Base-by-base conservation (phyloP, 2,329 filamentous ascomycete genomes). In the Cadophora sp. region DNA sequence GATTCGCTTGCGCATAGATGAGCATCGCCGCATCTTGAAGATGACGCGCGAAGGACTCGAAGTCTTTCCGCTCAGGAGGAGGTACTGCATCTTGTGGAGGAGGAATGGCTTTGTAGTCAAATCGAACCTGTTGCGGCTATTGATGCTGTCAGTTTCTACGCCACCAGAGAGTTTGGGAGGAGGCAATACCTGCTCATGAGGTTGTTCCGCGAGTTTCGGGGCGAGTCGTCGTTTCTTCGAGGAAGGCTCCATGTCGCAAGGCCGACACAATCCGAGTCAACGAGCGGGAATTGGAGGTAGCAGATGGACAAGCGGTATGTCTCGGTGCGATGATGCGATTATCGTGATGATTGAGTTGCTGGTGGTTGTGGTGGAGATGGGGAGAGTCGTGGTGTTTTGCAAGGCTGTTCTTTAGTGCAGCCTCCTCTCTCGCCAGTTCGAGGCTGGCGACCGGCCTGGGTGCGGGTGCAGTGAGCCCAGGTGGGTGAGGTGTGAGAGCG, bases 21-120 rank as follows among this genome's bases (percentile, higher is more conserved):
- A 89, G 81, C 84, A 89, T 89, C 70, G 88, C 87, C 59, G 87
- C 88, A 83, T 90, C 88, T 75, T 90, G 88, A 53, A 90, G 83
- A 79, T 90, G 88, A 56, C 87, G 84, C 67, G 87, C 88, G 75
- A 90, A 90, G 62, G 86, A 84, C 77, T 90, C 88, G 78, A 90
- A 90, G 73, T 89, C 87, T 78, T 71, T 75, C 61, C 76, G 73
- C 66, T 78, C 77, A 58, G 75, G 71, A 67, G 75, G 73, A 60
- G 76, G 74, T 39, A 72, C 72, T 7, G 71, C 70, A 67, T 76
- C 74, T 70, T 73, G 72, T 50, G 72, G 66, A 61, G 73, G 71
- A 22, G 73, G 72, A 51, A 73, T 70, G 58, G 73, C 61, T 64
- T 77, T 73, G 66, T 77, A 76, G 69, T 77, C 73, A 59, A 74